These are phyloP conservation scores for Cutaneotrichosporon sp. DNA, from an alignment of 1,284 basidiomycete species.

Conservation along the genomic window DNA sequence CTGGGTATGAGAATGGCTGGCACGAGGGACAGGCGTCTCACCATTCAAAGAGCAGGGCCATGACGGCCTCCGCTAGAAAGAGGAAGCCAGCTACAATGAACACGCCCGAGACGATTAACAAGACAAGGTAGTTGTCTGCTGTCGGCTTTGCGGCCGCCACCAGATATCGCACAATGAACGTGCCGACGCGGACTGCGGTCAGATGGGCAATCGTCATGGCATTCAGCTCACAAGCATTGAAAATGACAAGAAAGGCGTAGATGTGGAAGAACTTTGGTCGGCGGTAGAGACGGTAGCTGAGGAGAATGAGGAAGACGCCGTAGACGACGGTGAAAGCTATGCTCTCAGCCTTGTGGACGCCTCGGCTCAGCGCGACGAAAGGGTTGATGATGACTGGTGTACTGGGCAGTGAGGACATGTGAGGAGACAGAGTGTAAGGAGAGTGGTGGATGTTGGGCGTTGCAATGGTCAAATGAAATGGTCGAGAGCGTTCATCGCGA, in stretches of 20 bases:
- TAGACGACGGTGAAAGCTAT: conserved; percentile 4
- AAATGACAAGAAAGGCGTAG: conserved; percentile 1
- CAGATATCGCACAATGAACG: conserved; percentile 3
- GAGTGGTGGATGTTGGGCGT: no score
- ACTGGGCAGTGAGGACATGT: no score
- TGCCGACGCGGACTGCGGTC: conserved; percentile 8
- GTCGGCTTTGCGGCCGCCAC: not conserved
- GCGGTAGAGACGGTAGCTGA: not conserved
- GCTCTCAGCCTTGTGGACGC: not conserved
- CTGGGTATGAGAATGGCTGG: not conserved
- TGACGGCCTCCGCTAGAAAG: conserved; percentile 8
- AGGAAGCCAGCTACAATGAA: conserved; percentile 10
- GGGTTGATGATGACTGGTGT: conserved; percentile 2
- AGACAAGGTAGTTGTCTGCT: not conserved
- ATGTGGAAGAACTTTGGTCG: not conserved
- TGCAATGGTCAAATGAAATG: no score
- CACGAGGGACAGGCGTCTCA: not conserved
- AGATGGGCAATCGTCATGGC: not conserved
- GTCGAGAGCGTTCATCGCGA: no score
- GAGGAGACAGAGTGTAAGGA: no score
- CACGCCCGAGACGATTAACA: conserved; percentile 9
- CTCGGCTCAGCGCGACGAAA: not conserved
- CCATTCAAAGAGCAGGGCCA: conserved; percentile 11
- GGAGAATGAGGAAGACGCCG: not conserved
- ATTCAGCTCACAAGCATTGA: not conserved